Base-by-base conservation (phyloP, 2,329 filamentous ascomycete genomes). In the Hawksworthiomyces lignivorus region DNA sequence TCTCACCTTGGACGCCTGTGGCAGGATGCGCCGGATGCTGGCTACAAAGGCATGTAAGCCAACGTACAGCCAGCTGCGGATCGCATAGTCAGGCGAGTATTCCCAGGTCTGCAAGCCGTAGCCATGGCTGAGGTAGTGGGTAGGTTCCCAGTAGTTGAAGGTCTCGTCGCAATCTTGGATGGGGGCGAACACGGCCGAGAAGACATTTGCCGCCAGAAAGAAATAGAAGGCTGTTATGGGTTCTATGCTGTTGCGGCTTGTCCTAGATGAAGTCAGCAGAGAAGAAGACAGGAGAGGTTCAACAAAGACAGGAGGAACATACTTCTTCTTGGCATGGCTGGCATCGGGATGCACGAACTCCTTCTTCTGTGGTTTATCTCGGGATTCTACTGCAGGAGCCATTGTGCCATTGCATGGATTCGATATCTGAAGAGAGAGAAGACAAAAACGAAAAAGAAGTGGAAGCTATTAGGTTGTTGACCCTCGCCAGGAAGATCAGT, bases 111-210 rank as follows among this genome's bases (percentile, higher is more conserved):
- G 89, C 38, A 96, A 72, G 29, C 90, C 92, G 57, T 94, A 90
- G 54, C 87, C 86, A 68, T 96, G 88, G 45, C 80, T 84, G 21
- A 98, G 75, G 62, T 96, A 98, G 63, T 98, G 92, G 0, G 89
- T 80, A 0, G 92, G 90, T 56, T 98, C 92, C 88, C 90, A 98
- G 69, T 95, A 98, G 62, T 98, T 98, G 74, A 94, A 98, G 10
- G 90, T 90, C 68, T 98, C 92, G 55, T 98, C 92, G 60, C 92
- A 98, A 63, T 98, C 92, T 61, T 96, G 89, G 50, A 98, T 95
- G 0, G 92, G 92, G 2, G 88, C 82, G 59, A 82, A 90, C 24
- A 84, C 56, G 10, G 90, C 92, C 7, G 90, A 85, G 18, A 90
- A 54, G 15, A 84, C 51, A 57, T 87, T 87, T 50, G 84, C 81